Evolutionary conservation across 140 eudicot species (phyloP).

Genomic region (Cichorium intybus): DNA sequence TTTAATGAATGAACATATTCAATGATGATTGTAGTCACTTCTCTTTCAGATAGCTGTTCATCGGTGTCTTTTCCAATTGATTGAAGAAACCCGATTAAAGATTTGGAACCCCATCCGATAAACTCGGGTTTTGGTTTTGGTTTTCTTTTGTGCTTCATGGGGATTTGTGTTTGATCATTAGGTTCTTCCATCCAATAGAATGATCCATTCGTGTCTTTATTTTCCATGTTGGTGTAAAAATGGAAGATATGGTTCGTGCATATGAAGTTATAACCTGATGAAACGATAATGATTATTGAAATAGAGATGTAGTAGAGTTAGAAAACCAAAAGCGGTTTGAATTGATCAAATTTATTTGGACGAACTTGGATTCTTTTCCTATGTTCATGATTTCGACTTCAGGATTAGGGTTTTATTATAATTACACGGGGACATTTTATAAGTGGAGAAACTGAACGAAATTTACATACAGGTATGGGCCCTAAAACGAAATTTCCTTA

Average conservation of each 20-base stretch:
- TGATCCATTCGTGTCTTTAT: slow-evolving; percentile 31
- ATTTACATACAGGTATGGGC: too few relatives aligned
- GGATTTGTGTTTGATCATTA: slow-evolving; percentile 6
- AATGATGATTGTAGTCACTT: slow-evolving; percentile 47
- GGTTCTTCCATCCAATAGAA: slow-evolving; percentile 56
- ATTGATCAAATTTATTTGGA: neutral
- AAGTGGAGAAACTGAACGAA: neutral
- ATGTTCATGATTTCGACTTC: too few relatives aligned
- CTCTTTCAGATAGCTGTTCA: slow-evolving; percentile 44
- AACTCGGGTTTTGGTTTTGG: slow-evolving; percentile 54
- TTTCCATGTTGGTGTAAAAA: slow-evolving; percentile 18
- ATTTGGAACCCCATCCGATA: slow-evolving; percentile 82
- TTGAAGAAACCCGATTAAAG: slow-evolving; percentile 60
- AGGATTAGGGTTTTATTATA: neutral
- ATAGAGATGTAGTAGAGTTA: neutral
- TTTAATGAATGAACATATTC: slow-evolving; percentile 44
- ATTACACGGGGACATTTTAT: neutral
- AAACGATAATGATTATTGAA: neutral
- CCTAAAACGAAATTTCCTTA: too few relatives aligned
- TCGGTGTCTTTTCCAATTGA: slow-evolving; percentile 58
- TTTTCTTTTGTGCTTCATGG: slow-evolving; percentile 41
- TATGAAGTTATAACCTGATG: neutral
- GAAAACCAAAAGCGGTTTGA: neutral
- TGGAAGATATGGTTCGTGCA: neutral
- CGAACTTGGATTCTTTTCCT: too few relatives aligned